Evolutionary conservation across 2,329 filamentous ascomycete genomes (phyloP), one percentile per base, ranked within the genome.

Genomic region (Talaromyces sp.): DNA sequence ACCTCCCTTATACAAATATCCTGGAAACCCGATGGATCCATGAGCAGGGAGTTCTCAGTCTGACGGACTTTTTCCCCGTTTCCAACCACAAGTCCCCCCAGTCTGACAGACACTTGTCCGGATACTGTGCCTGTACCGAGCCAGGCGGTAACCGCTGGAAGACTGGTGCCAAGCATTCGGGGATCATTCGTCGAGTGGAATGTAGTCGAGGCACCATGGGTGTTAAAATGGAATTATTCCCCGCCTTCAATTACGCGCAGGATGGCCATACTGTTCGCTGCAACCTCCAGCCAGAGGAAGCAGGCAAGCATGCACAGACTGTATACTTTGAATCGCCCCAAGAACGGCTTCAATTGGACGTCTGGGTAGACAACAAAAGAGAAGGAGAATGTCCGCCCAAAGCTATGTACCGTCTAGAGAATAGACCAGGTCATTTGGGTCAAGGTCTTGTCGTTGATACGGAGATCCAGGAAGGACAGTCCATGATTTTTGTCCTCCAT

Each of bases 11-110:
- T 10, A 89, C 88, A 57, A 92, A 90, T 70, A 89, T 93, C 66
- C 80, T 93, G 2, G 88, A 92, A 74, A 93, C 90, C 1, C 84
- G 90, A n/a, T 92, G 90, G 74, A 89, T 92, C 68, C 86, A 89
- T 68, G 90, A 93, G 70, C 86, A 90, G 64, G 90, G 90, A 0
- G 90, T 92, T 0, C 85, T 90, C 11, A 89, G 90, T 63, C 74
- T 93, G 35, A 81, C 90, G 17, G 90, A 93, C 74, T 93, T 92
- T 78, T 92, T 93, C 69, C 90, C 90, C 0, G 84, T 90, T 1
- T 89, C 89, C 11, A 87, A 86, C 72, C 86, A 83, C 60, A 83
- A 83, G 78, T 80, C 61, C 81, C 81, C 69, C 76, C 72, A 71
- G 49, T 67, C 70, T 1, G 68, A 67, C n/a, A 68, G 70, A 58